These are phyloP conservation scores for Didymellaceae sp. DNA, from an alignment of 2,329 filamentous ascomycete species.

Conservation along the genomic window DNA sequence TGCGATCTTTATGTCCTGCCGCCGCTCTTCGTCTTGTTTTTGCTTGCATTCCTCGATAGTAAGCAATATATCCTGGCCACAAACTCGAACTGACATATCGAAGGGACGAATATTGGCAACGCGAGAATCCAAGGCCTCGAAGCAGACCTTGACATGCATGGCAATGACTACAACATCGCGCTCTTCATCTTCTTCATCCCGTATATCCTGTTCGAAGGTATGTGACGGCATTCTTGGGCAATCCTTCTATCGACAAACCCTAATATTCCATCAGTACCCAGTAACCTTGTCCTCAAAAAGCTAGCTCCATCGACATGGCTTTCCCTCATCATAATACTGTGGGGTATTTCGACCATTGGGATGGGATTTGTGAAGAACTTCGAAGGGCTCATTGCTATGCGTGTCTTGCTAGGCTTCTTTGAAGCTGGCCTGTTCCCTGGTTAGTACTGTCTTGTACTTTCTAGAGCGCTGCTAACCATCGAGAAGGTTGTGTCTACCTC, in stretches of 20 bases:
- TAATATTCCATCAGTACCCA: not conserved
- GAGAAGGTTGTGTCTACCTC: conserved; percentile 38
- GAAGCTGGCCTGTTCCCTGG: conserved; percentile 48
- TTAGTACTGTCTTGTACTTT: not conserved
- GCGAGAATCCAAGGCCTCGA: conserved; percentile 50
- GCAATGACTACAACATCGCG: conserved; percentile 48
- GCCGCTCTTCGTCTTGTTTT: conserved; percentile 53
- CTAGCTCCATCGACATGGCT: conserved; percentile 50
- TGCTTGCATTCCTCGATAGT: conserved; percentile 42
- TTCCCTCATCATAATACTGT: conserved; percentile 46
- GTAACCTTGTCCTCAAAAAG: conserved; percentile 43
- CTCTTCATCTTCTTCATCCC: conserved; percentile 50
- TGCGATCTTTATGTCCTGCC: conserved; percentile 58
- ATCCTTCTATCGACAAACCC: not conserved
- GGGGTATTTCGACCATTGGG: conserved; percentile 53
- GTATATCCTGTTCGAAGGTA: conserved; percentile 44
- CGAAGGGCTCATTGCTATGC: conserved; percentile 55
- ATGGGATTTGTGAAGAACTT: conserved; percentile 57
- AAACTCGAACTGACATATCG: not conserved
- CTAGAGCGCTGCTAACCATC: not conserved
- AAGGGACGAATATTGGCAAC: conserved; percentile 41
- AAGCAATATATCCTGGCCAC: conserved; percentile 21
- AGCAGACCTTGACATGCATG: conserved; percentile 47
- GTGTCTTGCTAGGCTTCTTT: conserved; percentile 49
- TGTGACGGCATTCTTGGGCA: not conserved